phyloP scores from a whole-genome alignment of 1,284 basidiomycete genomes.

The Takashimella koratensis region DNA sequence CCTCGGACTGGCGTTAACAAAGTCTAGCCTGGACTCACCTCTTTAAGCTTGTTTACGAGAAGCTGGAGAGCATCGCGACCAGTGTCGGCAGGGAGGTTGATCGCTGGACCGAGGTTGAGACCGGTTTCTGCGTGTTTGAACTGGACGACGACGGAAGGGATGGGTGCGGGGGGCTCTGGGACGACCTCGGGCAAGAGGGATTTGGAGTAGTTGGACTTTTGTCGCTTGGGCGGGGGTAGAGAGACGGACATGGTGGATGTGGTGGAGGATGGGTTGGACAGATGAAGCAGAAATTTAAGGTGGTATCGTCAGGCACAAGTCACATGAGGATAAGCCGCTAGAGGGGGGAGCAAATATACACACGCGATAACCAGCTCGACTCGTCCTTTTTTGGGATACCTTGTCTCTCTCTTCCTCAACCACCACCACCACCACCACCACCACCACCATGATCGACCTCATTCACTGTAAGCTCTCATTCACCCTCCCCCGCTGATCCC shows the following conservation, averaged over 20 bases:
- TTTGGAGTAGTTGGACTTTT: constrained; percentile 70
- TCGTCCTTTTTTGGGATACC: constrained; percentile 6
- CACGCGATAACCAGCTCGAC: background rate
- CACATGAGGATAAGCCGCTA: no score
- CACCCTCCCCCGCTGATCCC: background rate
- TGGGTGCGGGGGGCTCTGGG: constrained; percentile 53
- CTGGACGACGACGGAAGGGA: constrained; percentile 75
- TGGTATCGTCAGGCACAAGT: background rate
- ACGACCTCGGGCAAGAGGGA: constrained; percentile 50
- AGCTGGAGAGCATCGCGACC: constrained; percentile 77
- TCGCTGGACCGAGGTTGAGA: constrained; percentile 70
- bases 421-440: constrained; percentile 13
- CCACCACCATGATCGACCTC: constrained; percentile 44
- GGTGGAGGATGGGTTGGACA: background rate
- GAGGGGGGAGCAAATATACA: no score
- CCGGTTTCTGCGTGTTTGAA: constrained; percentile 86
- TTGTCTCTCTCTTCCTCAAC: constrained; percentile 18
- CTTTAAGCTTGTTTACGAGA: constrained; percentile 76
- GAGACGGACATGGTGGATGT: constrained; percentile 64
- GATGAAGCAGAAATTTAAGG: background rate
- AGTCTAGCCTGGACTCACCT: constrained; percentile 54
- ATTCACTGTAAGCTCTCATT: constrained; percentile 35
- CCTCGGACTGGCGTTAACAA: constrained; percentile 60
- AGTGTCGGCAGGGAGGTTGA: constrained; percentile 82
- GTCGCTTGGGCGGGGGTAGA: constrained; percentile 77